phyloP scores from a whole-genome alignment of 345 rosid genomes.

The Erucastrum elatum region DNA sequence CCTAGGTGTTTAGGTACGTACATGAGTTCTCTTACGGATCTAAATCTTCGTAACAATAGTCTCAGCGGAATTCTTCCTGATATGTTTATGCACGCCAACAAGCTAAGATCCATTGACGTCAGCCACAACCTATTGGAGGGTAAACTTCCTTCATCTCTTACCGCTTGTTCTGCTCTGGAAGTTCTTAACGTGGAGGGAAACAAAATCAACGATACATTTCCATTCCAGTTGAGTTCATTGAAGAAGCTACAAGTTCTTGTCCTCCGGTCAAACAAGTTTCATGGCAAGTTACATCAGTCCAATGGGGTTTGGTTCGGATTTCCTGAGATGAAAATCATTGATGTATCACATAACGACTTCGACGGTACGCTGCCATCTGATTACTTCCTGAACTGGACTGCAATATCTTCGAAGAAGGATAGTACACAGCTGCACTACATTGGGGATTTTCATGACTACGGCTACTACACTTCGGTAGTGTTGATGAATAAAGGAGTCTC shows the following conservation, averaged over 20 bases:
- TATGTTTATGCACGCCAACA: neutral
- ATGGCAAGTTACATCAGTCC: conserved; percentile 3
- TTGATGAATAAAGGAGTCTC: neutral
- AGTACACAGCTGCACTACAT: neutral
- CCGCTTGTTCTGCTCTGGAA: neutral
- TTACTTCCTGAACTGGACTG: conserved; percentile 1
- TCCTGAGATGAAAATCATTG: neutral
- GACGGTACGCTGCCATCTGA: neutral
- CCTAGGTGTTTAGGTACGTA: neutral
- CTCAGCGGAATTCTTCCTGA: neutral
- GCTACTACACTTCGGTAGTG: neutral
- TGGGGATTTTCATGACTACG: neutral
- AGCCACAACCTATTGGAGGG: conserved; percentile 4
- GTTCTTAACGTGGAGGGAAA: neutral
- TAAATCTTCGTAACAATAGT: neutral
- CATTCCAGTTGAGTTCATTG: neutral
- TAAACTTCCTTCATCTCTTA: neutral
- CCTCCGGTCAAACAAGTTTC: neutral
- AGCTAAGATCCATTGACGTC: conserved; percentile 2
- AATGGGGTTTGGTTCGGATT: neutral
- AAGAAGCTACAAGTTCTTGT: conserved; percentile 11
- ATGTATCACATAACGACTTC: conserved; percentile 3
- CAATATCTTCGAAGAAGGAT: neutral
- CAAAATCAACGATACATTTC: neutral
- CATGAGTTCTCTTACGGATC: neutral